Evolutionary conservation across 371 early-diverging fungal species (phyloP).

Genomic region (Mucor piriformis): DNA sequence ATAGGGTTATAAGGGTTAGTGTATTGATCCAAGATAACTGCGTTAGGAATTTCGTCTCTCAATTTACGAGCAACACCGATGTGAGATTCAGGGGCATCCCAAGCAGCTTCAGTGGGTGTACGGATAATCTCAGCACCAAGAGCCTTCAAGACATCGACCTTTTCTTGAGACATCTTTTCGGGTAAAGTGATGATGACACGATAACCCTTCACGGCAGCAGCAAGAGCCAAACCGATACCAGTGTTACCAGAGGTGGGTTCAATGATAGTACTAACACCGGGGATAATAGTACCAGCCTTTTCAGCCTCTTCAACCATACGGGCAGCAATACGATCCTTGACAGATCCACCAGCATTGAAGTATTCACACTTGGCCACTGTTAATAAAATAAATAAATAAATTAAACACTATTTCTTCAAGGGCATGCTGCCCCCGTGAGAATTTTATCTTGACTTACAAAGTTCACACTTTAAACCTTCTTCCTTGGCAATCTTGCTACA

Average conservation of each 20-base stretch:
- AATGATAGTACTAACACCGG: constrained; percentile 81
- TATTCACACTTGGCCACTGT: constrained; percentile 98
- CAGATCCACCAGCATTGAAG: constrained; percentile 97
- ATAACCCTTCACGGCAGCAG: constrained; percentile 97
- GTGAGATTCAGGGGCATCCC: constrained; percentile 97
- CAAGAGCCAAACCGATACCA: constrained; percentile 70
- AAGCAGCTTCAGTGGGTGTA: constrained; percentile 97
- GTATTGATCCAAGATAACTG: constrained; percentile 96
- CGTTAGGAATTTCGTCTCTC: constrained; percentile 91
- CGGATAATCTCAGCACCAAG: constrained; percentile 97
- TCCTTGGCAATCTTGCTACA: constrained; percentile 84
- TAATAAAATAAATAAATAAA: neutral
- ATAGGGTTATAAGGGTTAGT: constrained; percentile 93
- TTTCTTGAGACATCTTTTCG: constrained; percentile 98
- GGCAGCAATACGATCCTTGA: constrained; percentile 96
- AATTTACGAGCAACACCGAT: constrained; percentile 94
- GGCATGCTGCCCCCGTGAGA: too few species aligned
- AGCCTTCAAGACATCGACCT: constrained; percentile 95
- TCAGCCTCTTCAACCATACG: constrained; percentile 97
- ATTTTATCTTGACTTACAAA: constrained; percentile 60
- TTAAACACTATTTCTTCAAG: neutral
- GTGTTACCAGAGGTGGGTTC: constrained; percentile 26
- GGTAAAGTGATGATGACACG: constrained; percentile 95
- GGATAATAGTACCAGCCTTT: constrained; percentile 83
- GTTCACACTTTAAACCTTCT: constrained; percentile 91